Base-by-base conservation (phyloP, 495 filamentous ascomycete species). In the Aspergillus indologenus region DNA sequence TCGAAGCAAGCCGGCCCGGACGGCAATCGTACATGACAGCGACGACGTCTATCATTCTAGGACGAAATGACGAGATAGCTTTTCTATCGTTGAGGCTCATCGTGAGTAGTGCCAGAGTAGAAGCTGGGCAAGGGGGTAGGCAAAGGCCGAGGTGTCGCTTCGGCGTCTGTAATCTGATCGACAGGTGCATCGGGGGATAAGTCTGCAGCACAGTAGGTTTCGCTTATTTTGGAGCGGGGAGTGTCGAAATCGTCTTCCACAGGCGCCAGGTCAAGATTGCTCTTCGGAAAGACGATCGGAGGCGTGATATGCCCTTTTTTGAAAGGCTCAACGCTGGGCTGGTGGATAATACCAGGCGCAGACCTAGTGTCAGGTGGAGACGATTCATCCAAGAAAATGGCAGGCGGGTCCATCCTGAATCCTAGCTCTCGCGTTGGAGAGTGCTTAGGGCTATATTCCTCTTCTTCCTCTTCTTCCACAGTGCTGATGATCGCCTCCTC, bases 31-130 rank as follows among this genome's bases (percentile, higher is more conserved):
- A 42, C 26, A 61, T 48, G 51, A 29, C 26, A 57, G 49, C 23
- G 23, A 54, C 17, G 20, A n/a, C 4, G 52, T 61, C 57, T 62
- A 62, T 63, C 40, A 24, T 53, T 61, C 53, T 22, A 31, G 31
- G 34, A 40, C 34, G 12, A 15, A 40, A 40, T 14, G 6, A 20
- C 31, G 52, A 56, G 34, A 19, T 52, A 23, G 45, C 11, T 44
- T 22, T 44, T 51, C 54, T 64, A 64, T 48, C 65, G 57, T 49
- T 52, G 57, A 9, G 47, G 40, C 49, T 56, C 58, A 34, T 56
- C 84, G 81, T 54, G 90, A 84, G 76, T 92, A 84, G 56, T 84
- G 82, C 56, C 90, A 78, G 66, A 86, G 87, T 72, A 68, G 15
- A 67, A 58, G 43, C 51, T 62, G 0, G 68, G 66, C 5, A 68